Evolutionary conservation across 2,329 filamentous ascomycete genomes (phyloP), one percentile per base, ranked within the genome.

Genomic region (Fonsecaea erecta): DNA sequence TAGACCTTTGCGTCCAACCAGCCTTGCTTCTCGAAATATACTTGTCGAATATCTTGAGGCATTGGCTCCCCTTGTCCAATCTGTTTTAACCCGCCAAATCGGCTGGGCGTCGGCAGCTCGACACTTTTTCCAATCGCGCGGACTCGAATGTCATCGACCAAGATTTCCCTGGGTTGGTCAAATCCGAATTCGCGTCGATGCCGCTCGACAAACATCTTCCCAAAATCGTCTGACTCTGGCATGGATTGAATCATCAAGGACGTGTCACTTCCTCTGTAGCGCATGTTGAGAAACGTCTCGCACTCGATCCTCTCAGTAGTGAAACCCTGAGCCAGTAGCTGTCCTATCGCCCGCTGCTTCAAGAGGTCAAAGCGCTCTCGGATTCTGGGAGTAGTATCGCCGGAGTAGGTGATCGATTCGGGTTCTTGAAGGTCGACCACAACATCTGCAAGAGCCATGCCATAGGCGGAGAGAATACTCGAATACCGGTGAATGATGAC

Each of bases 141-240:
- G 2, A 94, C 91, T 56, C 93, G 88, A 3, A 97, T 90, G 74
- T 97, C 93, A 66, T 97, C 93, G 1, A 97, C 85, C 37, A 97
- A 90, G 54, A 97, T 90, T 62, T 96, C 90, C 57, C 93, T 84
- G 60, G 96, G 91, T 2, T 95, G 81, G 0, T 91, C 95, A 74
- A 97, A 97, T 0, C 92, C 92, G 74, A 97, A 97, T 73, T 97
- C 93, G 73, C 94, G 91, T 55, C 91, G 88, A 75, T 97, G 94
- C 70, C 96, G 91, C 71, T 88, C 87, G 40, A 94, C 83, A 74
- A 98, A 97, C 0, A 91, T 91, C 68, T 88, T 85, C 1, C 89
- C 90, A 77, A 94, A 97, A 1, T 90, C 90, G 86, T n/a, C n/a
- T 43, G 16, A 43, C 11, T 18, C 37, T 2, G 37, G 37, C 2